Evolutionary conservation across 805 yeast genomes (phyloP).

Genomic region (Kodamaea restingae): DNA sequence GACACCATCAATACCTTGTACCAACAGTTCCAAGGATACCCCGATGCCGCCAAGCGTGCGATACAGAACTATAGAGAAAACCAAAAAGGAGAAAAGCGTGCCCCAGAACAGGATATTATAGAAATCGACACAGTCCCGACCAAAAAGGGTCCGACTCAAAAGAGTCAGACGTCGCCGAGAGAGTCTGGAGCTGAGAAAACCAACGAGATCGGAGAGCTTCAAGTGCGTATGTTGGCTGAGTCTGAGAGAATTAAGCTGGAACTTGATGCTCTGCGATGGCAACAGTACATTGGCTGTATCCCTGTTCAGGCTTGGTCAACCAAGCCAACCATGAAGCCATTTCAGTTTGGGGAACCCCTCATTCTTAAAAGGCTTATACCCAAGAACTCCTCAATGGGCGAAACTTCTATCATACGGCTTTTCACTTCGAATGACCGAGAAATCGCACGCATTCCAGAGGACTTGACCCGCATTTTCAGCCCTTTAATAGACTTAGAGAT

Average conservation of each 20-base stretch:
- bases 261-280: conserved; percentile 21
- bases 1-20: conserved; percentile 11
- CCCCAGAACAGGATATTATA: not conserved
- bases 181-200: not conserved
- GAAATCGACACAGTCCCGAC: too few species aligned
- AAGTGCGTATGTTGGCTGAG: conserved; percentile 11
- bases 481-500: conserved; percentile 58
- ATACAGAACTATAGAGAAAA: conserved; percentile 11
- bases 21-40: conserved; percentile 12
- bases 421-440: conserved; percentile 44
- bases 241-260: conserved; percentile 12
- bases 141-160: too few species aligned
- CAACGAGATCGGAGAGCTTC: conserved; percentile 8
- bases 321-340: conserved; percentile 50
- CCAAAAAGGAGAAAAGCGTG: conserved; percentile 6
- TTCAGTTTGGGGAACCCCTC: conserved; percentile 43
- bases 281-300: conserved; percentile 54
- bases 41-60: conserved; percentile 11
- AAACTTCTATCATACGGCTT: conserved; percentile 30
- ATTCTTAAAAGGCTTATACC: conserved; percentile 34
- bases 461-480: conserved; percentile 58
- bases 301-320: conserved; percentile 70
- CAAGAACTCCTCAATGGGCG: conserved; percentile 15
- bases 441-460: conserved; percentile 73
- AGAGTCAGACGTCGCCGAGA: too few species aligned